Conservation (phyloP, 2,329 filamentous ascomycete species). For the Domatiomyces catenatus region DNA sequence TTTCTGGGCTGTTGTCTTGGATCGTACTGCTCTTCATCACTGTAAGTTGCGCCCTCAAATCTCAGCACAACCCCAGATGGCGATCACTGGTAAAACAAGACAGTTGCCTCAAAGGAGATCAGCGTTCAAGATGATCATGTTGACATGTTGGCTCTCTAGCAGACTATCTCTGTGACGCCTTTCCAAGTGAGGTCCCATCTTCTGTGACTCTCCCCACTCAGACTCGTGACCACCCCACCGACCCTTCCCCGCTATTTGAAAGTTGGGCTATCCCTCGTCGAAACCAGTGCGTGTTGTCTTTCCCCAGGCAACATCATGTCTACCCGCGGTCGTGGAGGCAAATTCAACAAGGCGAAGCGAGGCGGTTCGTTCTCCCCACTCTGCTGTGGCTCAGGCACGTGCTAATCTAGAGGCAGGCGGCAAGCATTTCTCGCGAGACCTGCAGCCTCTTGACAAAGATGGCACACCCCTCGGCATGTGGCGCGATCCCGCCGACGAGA, state of each 20-base stretch:
- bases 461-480: slow-evolving; percentile 84
- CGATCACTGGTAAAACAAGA: not conserved
- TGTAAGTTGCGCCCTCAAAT: not conserved
- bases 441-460: slow-evolving; percentile 74
- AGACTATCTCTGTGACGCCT: not conserved
- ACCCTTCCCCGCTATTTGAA: not conserved
- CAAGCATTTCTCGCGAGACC: slow-evolving; percentile 86
- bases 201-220: not conserved
- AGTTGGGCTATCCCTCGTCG: not conserved
- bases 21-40: not conserved
- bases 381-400: slow-evolving; percentile 1
- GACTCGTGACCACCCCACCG: not conserved
- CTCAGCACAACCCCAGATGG: not conserved
- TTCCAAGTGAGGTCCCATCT: not conserved
- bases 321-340: slow-evolving; percentile 65
- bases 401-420: slow-evolving; percentile 45
- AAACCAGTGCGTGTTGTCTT: not conserved
- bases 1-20: not conserved
- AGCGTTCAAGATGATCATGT: not conserved
- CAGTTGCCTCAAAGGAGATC: not conserved
- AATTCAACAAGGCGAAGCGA: slow-evolving; percentile 84
- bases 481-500: slow-evolving; percentile 30
- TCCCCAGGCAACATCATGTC: slow-evolving; percentile 22
- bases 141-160: not conserved
- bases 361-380: slow-evolving; percentile 49